These are phyloP conservation scores for Phyllosticta paracitricarpa DNA, from an alignment of 2,329 filamentous ascomycete species.

Conservation along the genomic window DNA sequence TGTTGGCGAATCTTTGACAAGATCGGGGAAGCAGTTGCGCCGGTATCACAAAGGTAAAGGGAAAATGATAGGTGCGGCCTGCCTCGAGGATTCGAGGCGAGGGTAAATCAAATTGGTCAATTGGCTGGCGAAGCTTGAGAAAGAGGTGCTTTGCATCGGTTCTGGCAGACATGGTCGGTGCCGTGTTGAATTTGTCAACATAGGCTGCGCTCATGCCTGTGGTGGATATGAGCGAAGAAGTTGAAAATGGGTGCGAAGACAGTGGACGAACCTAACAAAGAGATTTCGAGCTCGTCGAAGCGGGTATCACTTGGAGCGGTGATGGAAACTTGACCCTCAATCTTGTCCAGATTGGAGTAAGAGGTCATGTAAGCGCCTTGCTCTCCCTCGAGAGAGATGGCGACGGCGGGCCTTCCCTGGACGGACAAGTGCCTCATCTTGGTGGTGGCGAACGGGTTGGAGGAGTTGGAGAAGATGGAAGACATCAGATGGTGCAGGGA, in stretches of 20 bases:
- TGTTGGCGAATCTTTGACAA: slow-evolving; percentile 46
- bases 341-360: slow-evolving; percentile 48
- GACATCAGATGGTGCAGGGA: slow-evolving; percentile 1
- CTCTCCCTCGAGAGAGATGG: slow-evolving; percentile 30
- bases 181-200: slow-evolving; percentile 45
- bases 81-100: slow-evolving; percentile 44
- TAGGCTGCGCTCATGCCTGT: slow-evolving; percentile 41
- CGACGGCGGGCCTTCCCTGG: slow-evolving; percentile 31
- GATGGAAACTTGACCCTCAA: slow-evolving; percentile 45
- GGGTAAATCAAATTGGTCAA: slow-evolving; percentile 44
- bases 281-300: slow-evolving; percentile 50
- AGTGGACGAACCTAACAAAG: slow-evolving; percentile 41
- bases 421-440: slow-evolving; percentile 25
- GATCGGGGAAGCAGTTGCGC: slow-evolving; percentile 48
- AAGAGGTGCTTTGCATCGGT: slow-evolving; percentile 51
- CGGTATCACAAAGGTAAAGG: slow-evolving; percentile 56
- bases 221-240: slow-evolving; percentile 12
- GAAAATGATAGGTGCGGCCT: slow-evolving; percentile 48
- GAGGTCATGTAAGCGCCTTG: slow-evolving; percentile 30
- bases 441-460: slow-evolving; percentile 15
- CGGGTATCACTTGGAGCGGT: slow-evolving; percentile 40
- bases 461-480: neutral
- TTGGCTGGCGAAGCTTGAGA: slow-evolving; percentile 51
- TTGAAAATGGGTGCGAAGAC: neutral
- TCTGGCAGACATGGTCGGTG: slow-evolving; percentile 43